A percentile compares a stretch with the other conserved stretches of the same genome.
These are phyloP conservation scores for Priceomyces melissophilus DNA, from an alignment of 805 yeast genomes.

Conservation along the genomic window DNA sequence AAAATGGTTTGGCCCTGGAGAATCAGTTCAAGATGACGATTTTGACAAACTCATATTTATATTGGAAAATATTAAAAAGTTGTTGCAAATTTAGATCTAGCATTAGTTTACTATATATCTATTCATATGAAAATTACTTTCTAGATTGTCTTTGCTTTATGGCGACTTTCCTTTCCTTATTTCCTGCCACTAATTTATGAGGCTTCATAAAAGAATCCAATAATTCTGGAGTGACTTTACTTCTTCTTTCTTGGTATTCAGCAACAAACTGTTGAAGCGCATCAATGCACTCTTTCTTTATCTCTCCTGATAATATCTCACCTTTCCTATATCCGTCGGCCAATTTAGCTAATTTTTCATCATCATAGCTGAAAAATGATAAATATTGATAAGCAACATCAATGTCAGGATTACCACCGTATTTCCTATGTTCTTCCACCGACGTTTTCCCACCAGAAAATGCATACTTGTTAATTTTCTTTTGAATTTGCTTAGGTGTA, in stretches of 20 bases:
- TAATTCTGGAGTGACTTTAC: conserved; percentile 56
- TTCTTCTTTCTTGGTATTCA: conserved; percentile 78
- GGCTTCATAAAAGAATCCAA: conserved; percentile 77
- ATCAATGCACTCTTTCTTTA: conserved; percentile 83
- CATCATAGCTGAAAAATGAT: conserved; percentile 87
- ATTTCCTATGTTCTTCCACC: conserved; percentile 82
- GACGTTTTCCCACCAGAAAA: conserved; percentile 91
- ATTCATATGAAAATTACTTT: conserved; percentile 8
- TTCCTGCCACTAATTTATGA: conserved; percentile 75
- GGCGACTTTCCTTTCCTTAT: conserved; percentile 69
- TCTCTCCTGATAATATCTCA: conserved; percentile 84
- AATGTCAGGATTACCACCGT: conserved; percentile 92
- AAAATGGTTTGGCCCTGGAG: conserved; percentile 42
- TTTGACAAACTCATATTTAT: conserved; percentile 46
- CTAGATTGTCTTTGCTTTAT: conserved; percentile 51
- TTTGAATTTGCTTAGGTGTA: conserved; percentile 85
- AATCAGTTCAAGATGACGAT: conserved; percentile 28
- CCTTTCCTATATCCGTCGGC: conserved; percentile 72
- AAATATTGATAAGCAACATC: conserved; percentile 95
- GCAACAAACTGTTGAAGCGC: conserved; percentile 75
- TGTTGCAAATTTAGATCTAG: conserved; percentile 4
- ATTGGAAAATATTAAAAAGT: conserved; percentile 25
- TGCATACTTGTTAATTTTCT: conserved; percentile 93
- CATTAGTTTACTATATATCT: neutral
- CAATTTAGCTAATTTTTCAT: conserved; percentile 62